Evolutionary conservation across 2,329 filamentous ascomycete species (phyloP).

Genomic region (Colletotrichum euphorbiae): DNA sequence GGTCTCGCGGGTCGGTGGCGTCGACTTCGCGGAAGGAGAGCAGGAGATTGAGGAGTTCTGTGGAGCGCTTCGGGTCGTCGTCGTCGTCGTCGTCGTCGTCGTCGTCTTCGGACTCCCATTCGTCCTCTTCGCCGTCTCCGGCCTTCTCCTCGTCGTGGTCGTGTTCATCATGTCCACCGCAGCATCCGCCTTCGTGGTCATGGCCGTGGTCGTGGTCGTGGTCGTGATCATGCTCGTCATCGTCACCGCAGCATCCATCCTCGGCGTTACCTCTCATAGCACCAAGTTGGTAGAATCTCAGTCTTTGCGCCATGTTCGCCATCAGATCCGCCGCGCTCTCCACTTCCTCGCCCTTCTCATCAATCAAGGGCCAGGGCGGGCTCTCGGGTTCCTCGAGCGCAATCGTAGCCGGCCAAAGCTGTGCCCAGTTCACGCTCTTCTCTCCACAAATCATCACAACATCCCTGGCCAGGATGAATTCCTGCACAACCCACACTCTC

Average conservation of each 20-base stretch:
- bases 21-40: conserved; percentile 40
- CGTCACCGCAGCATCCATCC: conserved; percentile 5
- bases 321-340: conserved; percentile 35
- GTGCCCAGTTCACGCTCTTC: conserved; percentile 23
- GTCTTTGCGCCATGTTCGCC: conserved; percentile 36
- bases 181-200: conserved; percentile 19
- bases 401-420: conserved; percentile 35
- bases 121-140: conserved; percentile 2
- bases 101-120: conserved; percentile 33
- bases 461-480: conserved; percentile 43
- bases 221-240: conserved; percentile 6
- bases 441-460: conserved; percentile 44
- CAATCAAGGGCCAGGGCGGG: conserved; percentile 34
- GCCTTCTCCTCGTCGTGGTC: conserved; percentile 3
- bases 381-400: conserved; percentile 36
- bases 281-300: conserved; percentile 37
- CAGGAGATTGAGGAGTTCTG: conserved; percentile 35
- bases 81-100: conserved; percentile 22
- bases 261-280: conserved; percentile 20
- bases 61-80: conserved; percentile 20
- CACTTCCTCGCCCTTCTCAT: conserved; percentile 28
- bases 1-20: conserved; percentile 37
- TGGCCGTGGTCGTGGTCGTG: conserved; percentile 21
- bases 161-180: background rate
- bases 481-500: conserved; percentile 46